These are phyloP conservation scores for Cinchona pubescens DNA, from an alignment of 257 asterid genomes.

Conservation along the genomic window DNA sequence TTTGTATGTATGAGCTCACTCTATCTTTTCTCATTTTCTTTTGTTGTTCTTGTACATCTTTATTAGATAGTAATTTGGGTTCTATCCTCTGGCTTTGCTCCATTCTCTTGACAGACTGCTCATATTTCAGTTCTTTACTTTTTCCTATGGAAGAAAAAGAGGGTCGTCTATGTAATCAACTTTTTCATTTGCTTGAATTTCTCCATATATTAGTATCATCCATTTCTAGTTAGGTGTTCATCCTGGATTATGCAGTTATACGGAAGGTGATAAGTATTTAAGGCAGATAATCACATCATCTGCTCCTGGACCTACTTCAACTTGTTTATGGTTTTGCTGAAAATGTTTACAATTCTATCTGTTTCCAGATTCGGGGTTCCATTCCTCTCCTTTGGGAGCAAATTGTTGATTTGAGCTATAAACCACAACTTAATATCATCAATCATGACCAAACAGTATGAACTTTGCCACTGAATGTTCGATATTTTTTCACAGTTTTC, in stretches of 20 bases:
- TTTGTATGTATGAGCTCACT: too few species aligned
- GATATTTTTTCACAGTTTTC: slow-evolving; percentile 5
- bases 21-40: neutral
- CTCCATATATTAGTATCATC: neutral
- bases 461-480: slow-evolving; percentile 20
- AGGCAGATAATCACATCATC: neutral
- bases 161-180: neutral
- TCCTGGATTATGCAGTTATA: neutral
- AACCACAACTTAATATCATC: slow-evolving; percentile 74
- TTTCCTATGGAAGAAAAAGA: neutral
- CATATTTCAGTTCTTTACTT: neutral
- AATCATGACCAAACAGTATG: slow-evolving; percentile 79
- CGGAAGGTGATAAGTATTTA: neutral
- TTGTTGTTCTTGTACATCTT: neutral
- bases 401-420: slow-evolving; percentile 98
- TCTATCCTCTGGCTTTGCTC: neutral
- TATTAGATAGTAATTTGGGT: neutral
- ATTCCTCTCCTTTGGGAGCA: slow-evolving; percentile 99
- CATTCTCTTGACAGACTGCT: neutral
- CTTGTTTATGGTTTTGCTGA: slow-evolving; percentile 1
- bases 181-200: neutral
- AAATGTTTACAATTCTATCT: slow-evolving; percentile 17
- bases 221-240: neutral
- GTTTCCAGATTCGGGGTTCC: slow-evolving; percentile 86
- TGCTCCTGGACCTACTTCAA: neutral